phyloP scores from a whole-genome alignment of 192 early-diverging fungal species.

The Lunasporangiospora selenospora region DNA sequence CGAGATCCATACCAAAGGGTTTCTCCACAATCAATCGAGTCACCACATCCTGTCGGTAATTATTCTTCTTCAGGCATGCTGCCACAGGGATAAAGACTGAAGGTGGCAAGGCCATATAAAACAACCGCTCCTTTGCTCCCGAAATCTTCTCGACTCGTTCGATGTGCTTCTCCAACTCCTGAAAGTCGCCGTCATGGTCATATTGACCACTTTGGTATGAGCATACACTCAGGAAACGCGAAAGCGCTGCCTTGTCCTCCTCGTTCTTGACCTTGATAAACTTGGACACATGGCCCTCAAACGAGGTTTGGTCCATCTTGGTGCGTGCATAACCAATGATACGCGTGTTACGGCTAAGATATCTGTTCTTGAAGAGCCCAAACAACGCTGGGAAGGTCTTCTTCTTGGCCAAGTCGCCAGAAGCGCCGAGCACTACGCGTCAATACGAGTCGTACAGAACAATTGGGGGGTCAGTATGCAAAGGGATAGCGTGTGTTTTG shows the following conservation, averaged over 20 bases:
- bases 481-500: too few relatives aligned
- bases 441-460: too few relatives aligned
- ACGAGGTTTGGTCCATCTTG: conserved; percentile 76
- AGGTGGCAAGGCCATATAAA: conserved; percentile 97
- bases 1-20: conserved; percentile 95
- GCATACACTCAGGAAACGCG: conserved; percentile 72
- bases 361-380: conserved; percentile 86
- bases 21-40: conserved; percentile 97
- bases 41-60: conserved; percentile 66
- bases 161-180: conserved; percentile 67
- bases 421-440: conserved; percentile 79
- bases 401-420: conserved; percentile 97
- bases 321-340: conserved; percentile 96
- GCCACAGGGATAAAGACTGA: conserved; percentile 92
- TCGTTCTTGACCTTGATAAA: conserved; percentile 73
- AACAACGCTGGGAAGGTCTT: conserved; percentile 98
- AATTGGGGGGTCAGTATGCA: too few relatives aligned
- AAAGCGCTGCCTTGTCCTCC: conserved; percentile 60
- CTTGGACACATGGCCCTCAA: conserved; percentile 72
- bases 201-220: conserved; percentile 87
- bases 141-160: conserved; percentile 60
- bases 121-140: conserved; percentile 75
- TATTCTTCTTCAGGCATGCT: conserved; percentile 70
- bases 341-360: conserved; percentile 73
- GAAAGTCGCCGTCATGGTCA: conserved; percentile 76